These are phyloP conservation scores for Phalaenopsis equestris DNA, from an alignment of 106 monocot genomes.

Conservation along the genomic window DNA sequence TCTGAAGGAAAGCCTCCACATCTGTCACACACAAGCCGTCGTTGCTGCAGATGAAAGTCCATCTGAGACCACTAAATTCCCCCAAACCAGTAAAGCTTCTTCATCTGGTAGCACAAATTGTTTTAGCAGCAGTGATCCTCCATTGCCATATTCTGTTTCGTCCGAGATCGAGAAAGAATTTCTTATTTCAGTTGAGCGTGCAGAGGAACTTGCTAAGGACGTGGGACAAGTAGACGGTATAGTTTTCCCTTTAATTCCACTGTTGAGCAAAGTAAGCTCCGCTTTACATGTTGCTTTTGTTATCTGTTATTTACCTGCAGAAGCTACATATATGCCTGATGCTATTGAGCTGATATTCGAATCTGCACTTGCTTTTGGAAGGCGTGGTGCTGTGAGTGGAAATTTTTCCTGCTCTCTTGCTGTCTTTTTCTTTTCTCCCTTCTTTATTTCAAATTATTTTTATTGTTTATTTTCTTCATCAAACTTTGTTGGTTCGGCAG, in stretches of 20 bases:
- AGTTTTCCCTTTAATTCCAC: background rate
- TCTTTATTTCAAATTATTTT: background rate
- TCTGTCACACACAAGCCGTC: slow-evolving; percentile 67
- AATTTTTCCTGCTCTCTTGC: too few relatives aligned
- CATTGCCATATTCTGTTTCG: slow-evolving; percentile 25
- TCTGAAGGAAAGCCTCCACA: slow-evolving; percentile 86
- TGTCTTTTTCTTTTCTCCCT: too few relatives aligned
- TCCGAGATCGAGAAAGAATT: slow-evolving; percentile 66
- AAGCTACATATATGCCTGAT: slow-evolving; percentile 81
- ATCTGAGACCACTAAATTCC: slow-evolving; percentile 21
- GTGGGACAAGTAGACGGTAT: slow-evolving; percentile 70
- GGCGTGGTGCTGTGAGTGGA: slow-evolving; percentile 66
- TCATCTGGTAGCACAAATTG: slow-evolving; percentile 18
- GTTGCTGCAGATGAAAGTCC: slow-evolving; percentile 55
- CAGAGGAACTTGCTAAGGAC: slow-evolving; percentile 61
- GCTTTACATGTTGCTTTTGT: too few relatives aligned
- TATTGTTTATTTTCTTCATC: too few relatives aligned
- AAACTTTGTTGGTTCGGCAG: too few relatives aligned
- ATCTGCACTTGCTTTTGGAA: slow-evolving; percentile 63
- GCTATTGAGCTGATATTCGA: slow-evolving; percentile 93
- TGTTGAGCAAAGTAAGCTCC: too few relatives aligned
- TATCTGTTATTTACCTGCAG: slow-evolving; percentile 21
- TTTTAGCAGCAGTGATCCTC: slow-evolving; percentile 22
- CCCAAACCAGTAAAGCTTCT: slow-evolving; percentile 10
- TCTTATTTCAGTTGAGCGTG: slow-evolving; percentile 61